Evolutionary conservation across 352 stramenopile genomes (phyloP), one percentile per base, ranked within the genome.

Genomic region (Aphanomyces euteiches): DNA sequence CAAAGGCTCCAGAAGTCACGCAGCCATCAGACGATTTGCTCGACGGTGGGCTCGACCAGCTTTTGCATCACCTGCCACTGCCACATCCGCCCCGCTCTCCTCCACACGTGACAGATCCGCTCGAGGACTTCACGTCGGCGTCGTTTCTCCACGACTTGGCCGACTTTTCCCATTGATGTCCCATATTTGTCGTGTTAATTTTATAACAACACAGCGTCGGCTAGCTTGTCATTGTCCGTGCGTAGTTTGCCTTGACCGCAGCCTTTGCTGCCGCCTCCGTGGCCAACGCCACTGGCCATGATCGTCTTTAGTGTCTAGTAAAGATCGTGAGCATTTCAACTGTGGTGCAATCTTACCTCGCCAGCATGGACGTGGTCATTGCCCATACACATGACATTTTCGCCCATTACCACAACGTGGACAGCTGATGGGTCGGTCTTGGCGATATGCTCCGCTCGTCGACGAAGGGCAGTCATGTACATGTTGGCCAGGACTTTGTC

Each of bases 381-480:
- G 40, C 73, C 67, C 39, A 83, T 74, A 39, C 82, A 91, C 21
- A 80, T 82, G 50, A 93, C 21, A 48, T 87, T 80, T 28, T 63
- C 72, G 36, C 78, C 82, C 58, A 89, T 72, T 28, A 78, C 41
- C 21, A 92, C 82, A 10, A 91, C 37, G 34, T 90, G 69, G 28
- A 84, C 75, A 13, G 60, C 69, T 37, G 70, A 69, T 4, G 79
- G 67, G 6, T 72, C 66, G 38, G 78, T 37, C 40, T 77, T 66
- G 1, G 78, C 74, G 66, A 92, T 40, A 19, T 83, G 81, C 56
- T 92, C 83, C 34, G 83, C 81, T 39, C 83, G 83, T 19, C 82
- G 82, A 56, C 85, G 83, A 34, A 90, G 70, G 41, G 90, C 72
- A 60, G 84, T 84, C 59, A 74, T 73, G 39, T 82, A 81, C 45